A percentile compares a stretch with the other conserved stretches of the same genome.
Evolutionary conservation across 768 basidiomycete genomes (phyloP).

Genomic region (Fibroporia radiculosa): DNA sequence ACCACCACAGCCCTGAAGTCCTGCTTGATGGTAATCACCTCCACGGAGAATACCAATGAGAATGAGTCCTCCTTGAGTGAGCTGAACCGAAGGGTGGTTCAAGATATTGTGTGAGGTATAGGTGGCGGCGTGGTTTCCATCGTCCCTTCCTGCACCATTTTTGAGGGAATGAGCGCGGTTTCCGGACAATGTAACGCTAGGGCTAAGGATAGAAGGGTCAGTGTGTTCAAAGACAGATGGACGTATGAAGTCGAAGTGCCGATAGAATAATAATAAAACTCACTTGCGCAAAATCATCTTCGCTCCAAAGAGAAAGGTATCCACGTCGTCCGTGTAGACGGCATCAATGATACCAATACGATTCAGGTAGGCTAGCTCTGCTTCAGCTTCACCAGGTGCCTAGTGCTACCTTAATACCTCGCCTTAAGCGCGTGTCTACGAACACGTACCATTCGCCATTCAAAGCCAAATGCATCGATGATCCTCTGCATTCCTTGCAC

Average conservation of each 20-base stretch:
- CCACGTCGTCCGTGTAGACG: constrained; percentile 88
- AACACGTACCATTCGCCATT: constrained; percentile 53
- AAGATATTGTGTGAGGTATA: constrained; percentile 32
- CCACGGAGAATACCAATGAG: constrained; percentile 83
- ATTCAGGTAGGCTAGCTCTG: constrained; percentile 85
- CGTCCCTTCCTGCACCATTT: constrained; percentile 61
- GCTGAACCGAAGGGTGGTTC: constrained; percentile 40
- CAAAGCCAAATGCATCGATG: constrained; percentile 74
- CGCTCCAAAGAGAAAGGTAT: constrained; percentile 88
- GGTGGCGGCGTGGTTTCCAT: constrained; percentile 57
- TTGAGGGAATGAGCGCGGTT: constrained; percentile 56
- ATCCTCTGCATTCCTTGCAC: constrained; percentile 72
- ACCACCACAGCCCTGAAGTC: constrained; percentile 59
- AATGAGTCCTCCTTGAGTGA: constrained; percentile 61
- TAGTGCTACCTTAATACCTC: too few species aligned
- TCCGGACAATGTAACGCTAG: constrained; percentile 66
- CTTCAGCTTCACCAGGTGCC: constrained; percentile 95
- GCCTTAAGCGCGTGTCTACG: too few species aligned
- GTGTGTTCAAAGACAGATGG: not conserved
- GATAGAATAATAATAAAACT: constrained; percentile 15
- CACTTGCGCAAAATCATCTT: constrained; percentile 80
- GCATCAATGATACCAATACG: constrained; percentile 78
- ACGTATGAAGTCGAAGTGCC: not conserved
- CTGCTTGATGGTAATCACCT: constrained; percentile 80
- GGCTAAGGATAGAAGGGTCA: constrained; percentile 29